These are phyloP conservation scores for Nothopassalora personata DNA, from an alignment of 2,329 filamentous ascomycete genomes.

Conservation along the genomic window DNA sequence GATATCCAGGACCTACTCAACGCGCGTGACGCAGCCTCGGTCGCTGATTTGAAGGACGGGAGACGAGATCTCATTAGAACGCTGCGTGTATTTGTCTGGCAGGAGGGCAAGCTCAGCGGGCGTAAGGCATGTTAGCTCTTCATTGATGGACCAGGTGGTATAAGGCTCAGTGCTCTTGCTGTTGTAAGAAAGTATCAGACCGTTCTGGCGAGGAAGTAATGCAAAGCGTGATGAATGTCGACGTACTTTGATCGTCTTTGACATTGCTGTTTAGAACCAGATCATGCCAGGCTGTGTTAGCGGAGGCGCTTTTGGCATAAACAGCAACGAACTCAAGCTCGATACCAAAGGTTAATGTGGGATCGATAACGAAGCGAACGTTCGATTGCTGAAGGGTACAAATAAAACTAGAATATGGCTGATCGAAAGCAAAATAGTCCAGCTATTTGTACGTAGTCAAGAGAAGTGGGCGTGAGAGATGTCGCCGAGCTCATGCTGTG, in stretches of 20 bases:
- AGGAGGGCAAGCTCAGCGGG: background rate
- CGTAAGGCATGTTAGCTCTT: constrained; percentile 1
- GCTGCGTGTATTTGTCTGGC: background rate
- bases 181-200: background rate
- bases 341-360: constrained; percentile 20
- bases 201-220: constrained; percentile 2
- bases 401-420: background rate
- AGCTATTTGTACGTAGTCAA: background rate
- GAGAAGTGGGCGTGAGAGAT: background rate
- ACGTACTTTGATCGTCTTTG: background rate
- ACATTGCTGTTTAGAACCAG: background rate
- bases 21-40: constrained; percentile 4
- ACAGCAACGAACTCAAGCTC: constrained; percentile 21
- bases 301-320: constrained; percentile 6
- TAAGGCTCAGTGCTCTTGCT: background rate
- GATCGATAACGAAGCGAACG: background rate
- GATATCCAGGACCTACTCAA: constrained; percentile 7
- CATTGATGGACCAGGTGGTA: background rate
- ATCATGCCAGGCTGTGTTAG: background rate
- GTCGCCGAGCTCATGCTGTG: background rate
- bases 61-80: constrained; percentile 12
- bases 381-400: constrained; percentile 16
- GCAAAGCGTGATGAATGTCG: background rate
- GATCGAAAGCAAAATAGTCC: background rate
- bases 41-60: constrained; percentile 5